These are phyloP conservation scores for Didymella keratinophila DNA, from an alignment of 2,329 filamentous ascomycete species.

Conservation along the genomic window DNA sequence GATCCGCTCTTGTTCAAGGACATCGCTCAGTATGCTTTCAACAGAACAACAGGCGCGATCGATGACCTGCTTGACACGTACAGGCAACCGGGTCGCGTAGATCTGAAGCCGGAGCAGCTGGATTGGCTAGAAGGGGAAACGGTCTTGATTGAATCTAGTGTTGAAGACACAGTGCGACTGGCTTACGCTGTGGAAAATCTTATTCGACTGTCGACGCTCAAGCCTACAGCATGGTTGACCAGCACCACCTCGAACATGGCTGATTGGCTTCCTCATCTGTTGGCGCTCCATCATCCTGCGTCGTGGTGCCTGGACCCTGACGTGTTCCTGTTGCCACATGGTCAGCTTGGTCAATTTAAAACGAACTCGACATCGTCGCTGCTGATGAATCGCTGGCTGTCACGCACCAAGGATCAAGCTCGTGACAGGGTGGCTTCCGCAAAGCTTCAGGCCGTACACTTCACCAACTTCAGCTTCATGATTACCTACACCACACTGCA, in stretches of 20 bases:
- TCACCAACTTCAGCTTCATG: conserved; percentile 28
- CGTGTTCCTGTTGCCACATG: conserved; percentile 23
- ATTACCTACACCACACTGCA: conserved; percentile 24
- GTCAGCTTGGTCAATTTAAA: conserved; percentile 16
- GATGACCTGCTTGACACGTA: conserved; percentile 4
- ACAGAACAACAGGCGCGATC: conserved; percentile 1
- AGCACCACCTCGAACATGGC: conserved; percentile 15
- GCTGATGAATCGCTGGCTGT: conserved; percentile 4
- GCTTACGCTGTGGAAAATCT: conserved; percentile 29
- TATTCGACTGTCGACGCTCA: conserved; percentile 8
- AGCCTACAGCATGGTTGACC: conserved; percentile 9
- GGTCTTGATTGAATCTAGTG: conserved; percentile 11
- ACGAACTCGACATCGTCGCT: conserved; percentile 1
- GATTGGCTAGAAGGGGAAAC: conserved; percentile 22
- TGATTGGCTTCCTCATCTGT: conserved; percentile 34
- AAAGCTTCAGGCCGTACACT: conserved; percentile 13
- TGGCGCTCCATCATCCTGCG: conserved; percentile 29
- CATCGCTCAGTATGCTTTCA: conserved; percentile 21
- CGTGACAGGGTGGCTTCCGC: conserved; percentile 9
- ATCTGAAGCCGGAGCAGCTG: background rate
- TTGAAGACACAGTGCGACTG: conserved; percentile 22
- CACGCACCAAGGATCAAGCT: conserved; percentile 3
- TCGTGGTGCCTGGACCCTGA: conserved; percentile 19
- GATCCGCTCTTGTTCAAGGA: conserved; percentile 28
- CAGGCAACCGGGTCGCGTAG: conserved; percentile 3